phyloP scores from a whole-genome alignment of 176 grass and related monocot species.

The Puccinellia tenuiflora region DNA sequence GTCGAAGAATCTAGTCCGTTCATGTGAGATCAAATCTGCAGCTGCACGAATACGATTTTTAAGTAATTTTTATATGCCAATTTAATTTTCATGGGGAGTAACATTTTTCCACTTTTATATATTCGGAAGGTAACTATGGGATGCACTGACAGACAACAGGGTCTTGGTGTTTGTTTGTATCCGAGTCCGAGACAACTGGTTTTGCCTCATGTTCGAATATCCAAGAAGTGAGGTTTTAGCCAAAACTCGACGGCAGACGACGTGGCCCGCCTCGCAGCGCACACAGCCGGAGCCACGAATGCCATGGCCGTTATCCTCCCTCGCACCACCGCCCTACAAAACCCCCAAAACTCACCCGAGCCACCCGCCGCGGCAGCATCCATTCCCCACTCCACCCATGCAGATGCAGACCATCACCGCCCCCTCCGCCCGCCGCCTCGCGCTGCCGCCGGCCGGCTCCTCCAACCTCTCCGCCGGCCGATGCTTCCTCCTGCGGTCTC shows the following conservation, averaged over 20 bases:
- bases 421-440: constrained; percentile 25
- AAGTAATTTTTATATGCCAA: no score
- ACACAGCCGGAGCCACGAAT: background rate
- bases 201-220: background rate
- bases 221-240: background rate
- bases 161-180: background rate
- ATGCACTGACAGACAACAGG: no score
- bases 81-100: no score
- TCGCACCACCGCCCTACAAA: constrained; percentile 35
- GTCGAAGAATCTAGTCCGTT: no score
- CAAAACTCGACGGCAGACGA: background rate
- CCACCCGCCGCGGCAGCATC: constrained; percentile 41
- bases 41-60: no score
- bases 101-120: no score
- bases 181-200: background rate
- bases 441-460: background rate
- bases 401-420: constrained; percentile 43
- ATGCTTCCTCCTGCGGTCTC: constrained; percentile 8
- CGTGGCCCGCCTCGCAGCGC: constrained; percentile 31
- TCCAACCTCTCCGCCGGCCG: background rate
- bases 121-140: no score
- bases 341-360: background rate
- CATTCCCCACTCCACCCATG: background rate
- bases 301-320: constrained; percentile 33
- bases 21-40: no score